phyloP scores from a whole-genome alignment of 768 basidiomycete species.

The Neoboletus magnificus region DNA sequence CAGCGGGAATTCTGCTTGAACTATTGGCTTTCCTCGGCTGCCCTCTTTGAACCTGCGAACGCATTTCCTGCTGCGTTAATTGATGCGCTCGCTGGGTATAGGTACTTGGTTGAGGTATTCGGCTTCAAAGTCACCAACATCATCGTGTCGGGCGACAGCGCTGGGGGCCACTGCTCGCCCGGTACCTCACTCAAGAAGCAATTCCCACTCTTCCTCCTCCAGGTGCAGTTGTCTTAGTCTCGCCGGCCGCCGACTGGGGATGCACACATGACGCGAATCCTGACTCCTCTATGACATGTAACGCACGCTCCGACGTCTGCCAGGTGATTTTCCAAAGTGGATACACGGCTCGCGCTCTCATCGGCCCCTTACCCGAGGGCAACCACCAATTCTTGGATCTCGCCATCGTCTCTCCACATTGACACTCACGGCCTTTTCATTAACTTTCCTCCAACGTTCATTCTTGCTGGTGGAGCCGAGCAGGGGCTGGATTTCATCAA shows the following conservation, averaged over 20 bases:
- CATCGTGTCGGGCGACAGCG: conserved; percentile 2
- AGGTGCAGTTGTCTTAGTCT: not conserved
- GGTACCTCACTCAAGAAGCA: not conserved
- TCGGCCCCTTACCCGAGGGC: not conserved
- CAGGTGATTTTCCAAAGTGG: not conserved
- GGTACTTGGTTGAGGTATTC: not conserved
- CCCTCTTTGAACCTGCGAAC: not conserved
- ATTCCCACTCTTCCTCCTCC: not conserved
- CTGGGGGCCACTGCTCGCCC: not conserved
- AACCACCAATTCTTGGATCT: not conserved
- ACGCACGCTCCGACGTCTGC: conserved; percentile 1
- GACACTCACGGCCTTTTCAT: not conserved
- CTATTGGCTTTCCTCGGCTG: conserved; percentile 1
- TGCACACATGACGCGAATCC: not conserved
- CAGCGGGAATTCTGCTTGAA: conserved; percentile 1
- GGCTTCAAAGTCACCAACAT: conserved; percentile 1
- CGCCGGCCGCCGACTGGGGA: not conserved
- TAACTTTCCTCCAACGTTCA: not conserved
- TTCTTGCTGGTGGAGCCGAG: not conserved
- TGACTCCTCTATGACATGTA: not conserved
- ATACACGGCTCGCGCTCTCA: not conserved
- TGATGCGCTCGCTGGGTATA: conserved; percentile 5
- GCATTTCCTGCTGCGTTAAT: not conserved
- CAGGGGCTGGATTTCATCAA: not conserved
- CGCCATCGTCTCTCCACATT: not conserved